Evolutionary conservation across 345 rosid genomes (phyloP).

Genomic region (Brassica incana): DNA sequence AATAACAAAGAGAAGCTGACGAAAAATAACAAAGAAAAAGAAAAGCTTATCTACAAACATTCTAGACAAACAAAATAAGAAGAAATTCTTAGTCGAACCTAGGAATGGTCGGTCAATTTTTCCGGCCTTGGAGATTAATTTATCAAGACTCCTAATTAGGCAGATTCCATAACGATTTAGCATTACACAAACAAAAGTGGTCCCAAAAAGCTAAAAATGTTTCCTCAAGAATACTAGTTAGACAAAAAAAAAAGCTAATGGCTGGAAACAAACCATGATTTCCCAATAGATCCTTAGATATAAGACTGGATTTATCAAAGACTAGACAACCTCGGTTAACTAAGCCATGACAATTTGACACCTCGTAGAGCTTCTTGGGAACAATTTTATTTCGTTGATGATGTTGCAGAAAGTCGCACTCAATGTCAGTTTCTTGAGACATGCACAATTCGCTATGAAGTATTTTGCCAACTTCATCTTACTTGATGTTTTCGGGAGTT

Average conservation of each 20-base stretch:
- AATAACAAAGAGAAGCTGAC: no score
- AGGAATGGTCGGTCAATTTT: no score
- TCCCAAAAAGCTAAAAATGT: not conserved
- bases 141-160: not conserved
- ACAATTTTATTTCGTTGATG: slow-evolving; percentile 13
- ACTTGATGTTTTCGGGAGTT: not conserved
- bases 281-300: not conserved
- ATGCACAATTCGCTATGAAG: slow-evolving; percentile 21
- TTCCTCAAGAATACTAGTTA: not conserved
- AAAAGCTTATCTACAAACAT: no score
- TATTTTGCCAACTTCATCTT: slow-evolving; percentile 30
- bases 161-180: not conserved
- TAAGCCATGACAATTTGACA: slow-evolving; percentile 30
- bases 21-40: no score
- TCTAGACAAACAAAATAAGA: no score
- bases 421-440: slow-evolving; percentile 19
- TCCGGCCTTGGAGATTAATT: no score
- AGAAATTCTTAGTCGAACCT: no score
- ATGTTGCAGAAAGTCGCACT: slow-evolving; percentile 25
- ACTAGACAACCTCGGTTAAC: not conserved
- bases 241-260: not conserved
- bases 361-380: slow-evolving; percentile 12
- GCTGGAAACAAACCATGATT: not conserved
- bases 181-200: not conserved
- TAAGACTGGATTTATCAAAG: not conserved